Evolutionary conservation across 495 filamentous ascomycete species (phyloP).

Genomic region (Aspergillus egyptiacus): DNA sequence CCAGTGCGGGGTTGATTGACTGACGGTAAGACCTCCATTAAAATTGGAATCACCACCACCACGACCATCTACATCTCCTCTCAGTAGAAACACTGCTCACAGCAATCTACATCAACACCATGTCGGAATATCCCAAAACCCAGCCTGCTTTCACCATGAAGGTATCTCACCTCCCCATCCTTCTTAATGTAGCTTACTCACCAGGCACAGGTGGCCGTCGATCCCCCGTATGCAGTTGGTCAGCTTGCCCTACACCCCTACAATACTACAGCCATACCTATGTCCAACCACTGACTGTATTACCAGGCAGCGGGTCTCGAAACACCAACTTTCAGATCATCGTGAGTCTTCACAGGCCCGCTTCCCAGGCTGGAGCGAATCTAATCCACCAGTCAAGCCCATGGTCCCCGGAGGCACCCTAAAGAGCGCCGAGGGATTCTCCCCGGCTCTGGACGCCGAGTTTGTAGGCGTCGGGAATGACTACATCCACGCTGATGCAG

Average conservation of each 20-base stretch:
- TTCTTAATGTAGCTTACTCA: neutral
- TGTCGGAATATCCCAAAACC: conserved; percentile 38
- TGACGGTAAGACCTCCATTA: too few species aligned
- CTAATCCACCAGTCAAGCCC: conserved; percentile 24
- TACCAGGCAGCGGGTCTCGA: neutral
- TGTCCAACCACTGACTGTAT: neutral
- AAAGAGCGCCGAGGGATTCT: conserved; percentile 37
- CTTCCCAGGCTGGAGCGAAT: neutral
- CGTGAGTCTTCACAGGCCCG: neutral
- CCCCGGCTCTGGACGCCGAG: conserved; percentile 39
- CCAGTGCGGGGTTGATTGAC: too few species aligned
- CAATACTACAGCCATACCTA: neutral
- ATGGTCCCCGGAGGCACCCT: conserved; percentile 41
- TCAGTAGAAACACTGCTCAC: too few species aligned
- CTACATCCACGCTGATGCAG: conserved; percentile 46
- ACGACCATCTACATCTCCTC: too few species aligned
- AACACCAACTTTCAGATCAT: neutral
- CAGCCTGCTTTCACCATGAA: conserved; percentile 42
- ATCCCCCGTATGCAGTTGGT: conserved; percentile 5
- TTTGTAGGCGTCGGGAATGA: conserved; percentile 46
- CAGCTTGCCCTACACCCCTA: neutral
- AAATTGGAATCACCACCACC: too few species aligned
- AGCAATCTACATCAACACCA: conserved; percentile 8
- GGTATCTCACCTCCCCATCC: conserved; percentile 15
- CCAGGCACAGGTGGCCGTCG: conserved; percentile 19